Evolutionary conservation across 78 protist species (phyloP), one percentile per base, ranked within the genome.

Genomic region (slime mould (Dictyostelium discoideum)): DNA sequence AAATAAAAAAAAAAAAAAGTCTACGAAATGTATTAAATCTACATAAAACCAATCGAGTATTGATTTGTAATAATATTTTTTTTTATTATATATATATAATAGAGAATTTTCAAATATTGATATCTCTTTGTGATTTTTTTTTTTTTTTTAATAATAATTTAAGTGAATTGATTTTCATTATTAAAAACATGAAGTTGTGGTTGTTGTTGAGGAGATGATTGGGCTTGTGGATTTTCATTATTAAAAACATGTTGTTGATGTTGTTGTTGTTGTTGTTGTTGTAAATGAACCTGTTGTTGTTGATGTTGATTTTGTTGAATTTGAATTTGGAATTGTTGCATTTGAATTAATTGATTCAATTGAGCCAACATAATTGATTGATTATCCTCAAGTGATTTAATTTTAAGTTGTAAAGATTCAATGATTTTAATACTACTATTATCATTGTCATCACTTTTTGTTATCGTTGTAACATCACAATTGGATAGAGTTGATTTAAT

Each of bases 301-400:
- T 39, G 8, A 14, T 73, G 44, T 4, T 24, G 84, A 73, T 86
- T 82, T 76, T 76, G 92, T 76, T 86, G 92, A 32, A 67, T 86
- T 63, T 48, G 85, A 40, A n/a, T 22, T 22, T 39, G 20, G 6
- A 60, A 72, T 65, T 57, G 86, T 40, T 82, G 78, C 32, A 81
- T n/a, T 81, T 89, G 94, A 81, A 76, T 44, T 65, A 67, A n/a
- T 26, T 18, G 65, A 76, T 57, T 40, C 26, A 89, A 26, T 74
- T 86, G 92, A n/a, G 50, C 20, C 16, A 48, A 24, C 4, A 86
- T 74, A 7, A 74, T 16, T 16, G n/a, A 0, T 65, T 89, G 85
- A 24, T 63, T 65, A 11, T 80, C 87, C 29, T 89, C 94, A 10
- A 89, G 29, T 22, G 60, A 7, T 72, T 79, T 81, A 10, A 89